Evolutionary conservation across 2,329 filamentous ascomycete genomes (phyloP).

Genomic region (Alternaria sp.): DNA sequence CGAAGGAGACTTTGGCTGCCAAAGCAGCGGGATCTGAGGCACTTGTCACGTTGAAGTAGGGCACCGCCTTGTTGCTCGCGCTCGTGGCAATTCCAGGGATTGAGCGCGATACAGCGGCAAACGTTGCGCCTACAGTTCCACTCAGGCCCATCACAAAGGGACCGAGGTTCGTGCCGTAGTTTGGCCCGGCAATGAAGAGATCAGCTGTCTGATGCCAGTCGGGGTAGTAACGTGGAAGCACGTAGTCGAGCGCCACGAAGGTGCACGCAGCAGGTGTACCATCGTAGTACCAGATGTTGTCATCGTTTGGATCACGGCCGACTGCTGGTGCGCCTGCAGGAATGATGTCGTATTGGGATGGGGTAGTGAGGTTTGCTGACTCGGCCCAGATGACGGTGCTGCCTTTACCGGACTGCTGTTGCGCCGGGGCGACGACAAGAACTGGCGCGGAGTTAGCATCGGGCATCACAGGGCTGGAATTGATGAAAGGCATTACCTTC

Average conservation of each 20-base stretch:
- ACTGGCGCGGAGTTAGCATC: slow-evolving; percentile 31
- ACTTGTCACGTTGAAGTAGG: slow-evolving; percentile 57
- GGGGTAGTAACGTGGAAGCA: slow-evolving; percentile 55
- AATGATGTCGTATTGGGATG: slow-evolving; percentile 58
- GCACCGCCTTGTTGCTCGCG: slow-evolving; percentile 53
- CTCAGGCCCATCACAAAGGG: slow-evolving; percentile 55
- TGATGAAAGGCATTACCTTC: slow-evolving; percentile 21
- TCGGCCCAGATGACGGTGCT: slow-evolving; percentile 56
- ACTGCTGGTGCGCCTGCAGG: slow-evolving; percentile 58
- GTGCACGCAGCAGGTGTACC: slow-evolving; percentile 65
- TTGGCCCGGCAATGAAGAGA: slow-evolving; percentile 64
- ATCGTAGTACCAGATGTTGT: slow-evolving; percentile 68
- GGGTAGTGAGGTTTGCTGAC: slow-evolving; percentile 51
- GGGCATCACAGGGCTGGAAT: no score
- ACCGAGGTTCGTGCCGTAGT: slow-evolving; percentile 64
- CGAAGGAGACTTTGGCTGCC: slow-evolving; percentile 54
- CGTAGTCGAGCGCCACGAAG: slow-evolving; percentile 65
- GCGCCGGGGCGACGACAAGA: slow-evolving; percentile 54
- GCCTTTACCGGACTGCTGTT: slow-evolving; percentile 58
- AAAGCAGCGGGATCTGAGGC: slow-evolving; percentile 55
- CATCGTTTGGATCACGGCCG: slow-evolving; percentile 61
- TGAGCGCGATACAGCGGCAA: slow-evolving; percentile 59
- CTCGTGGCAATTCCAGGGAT: slow-evolving; percentile 62
- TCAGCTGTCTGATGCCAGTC: slow-evolving; percentile 61
- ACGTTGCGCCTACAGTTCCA: slow-evolving; percentile 56